Percentiles rank a stretch among this genome's conserved stretches.
phyloP scores from a whole-genome alignment of 2,329 filamentous ascomycete genomes.

The Colletotrichum sp. region DNA sequence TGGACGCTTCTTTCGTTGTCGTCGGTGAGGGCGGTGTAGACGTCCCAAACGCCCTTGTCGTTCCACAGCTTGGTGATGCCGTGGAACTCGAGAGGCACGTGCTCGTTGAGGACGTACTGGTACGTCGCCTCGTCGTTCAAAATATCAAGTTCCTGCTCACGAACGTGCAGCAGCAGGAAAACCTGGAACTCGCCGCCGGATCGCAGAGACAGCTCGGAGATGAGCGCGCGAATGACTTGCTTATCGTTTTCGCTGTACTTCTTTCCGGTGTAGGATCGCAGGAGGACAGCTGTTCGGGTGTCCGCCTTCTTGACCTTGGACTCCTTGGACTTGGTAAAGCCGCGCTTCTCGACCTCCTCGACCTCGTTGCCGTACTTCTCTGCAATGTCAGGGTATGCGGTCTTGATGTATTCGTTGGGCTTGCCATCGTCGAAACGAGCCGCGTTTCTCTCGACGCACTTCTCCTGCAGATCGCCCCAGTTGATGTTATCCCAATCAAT shows the following conservation, averaged over 20 bases:
- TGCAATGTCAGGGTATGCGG: slow-evolving; percentile 33
- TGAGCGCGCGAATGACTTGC: slow-evolving; percentile 78
- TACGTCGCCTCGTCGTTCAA: slow-evolving; percentile 66
- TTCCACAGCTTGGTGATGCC: slow-evolving; percentile 78
- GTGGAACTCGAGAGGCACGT: slow-evolving; percentile 73
- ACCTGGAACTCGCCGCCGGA: slow-evolving; percentile 84
- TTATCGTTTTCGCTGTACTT: slow-evolving; percentile 80
- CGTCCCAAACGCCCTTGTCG: slow-evolving; percentile 73
- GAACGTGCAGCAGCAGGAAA: slow-evolving; percentile 80
- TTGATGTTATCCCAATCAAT: slow-evolving; percentile 68
- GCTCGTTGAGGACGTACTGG: slow-evolving; percentile 61
- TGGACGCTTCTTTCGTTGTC: slow-evolving; percentile 59
- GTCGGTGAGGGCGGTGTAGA: slow-evolving; percentile 79
- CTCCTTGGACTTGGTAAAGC: neutral
- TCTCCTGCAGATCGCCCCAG: slow-evolving; percentile 74
- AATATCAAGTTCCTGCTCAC: slow-evolving; percentile 62
- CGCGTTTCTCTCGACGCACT: slow-evolving; percentile 70
- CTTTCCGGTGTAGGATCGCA: slow-evolving; percentile 79
- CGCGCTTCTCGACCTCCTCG: slow-evolving; percentile 4
- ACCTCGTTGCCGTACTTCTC: slow-evolving; percentile 6
- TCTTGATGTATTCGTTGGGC: slow-evolving; percentile 47
- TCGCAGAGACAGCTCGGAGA: slow-evolving; percentile 77
- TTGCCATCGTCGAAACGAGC: slow-evolving; percentile 61
- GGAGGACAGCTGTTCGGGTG: slow-evolving; percentile 71
- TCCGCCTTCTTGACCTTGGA: neutral